Evolutionary conservation across 345 rosid genomes (phyloP).

Genomic region (Leavenworthia alabamica): DNA sequence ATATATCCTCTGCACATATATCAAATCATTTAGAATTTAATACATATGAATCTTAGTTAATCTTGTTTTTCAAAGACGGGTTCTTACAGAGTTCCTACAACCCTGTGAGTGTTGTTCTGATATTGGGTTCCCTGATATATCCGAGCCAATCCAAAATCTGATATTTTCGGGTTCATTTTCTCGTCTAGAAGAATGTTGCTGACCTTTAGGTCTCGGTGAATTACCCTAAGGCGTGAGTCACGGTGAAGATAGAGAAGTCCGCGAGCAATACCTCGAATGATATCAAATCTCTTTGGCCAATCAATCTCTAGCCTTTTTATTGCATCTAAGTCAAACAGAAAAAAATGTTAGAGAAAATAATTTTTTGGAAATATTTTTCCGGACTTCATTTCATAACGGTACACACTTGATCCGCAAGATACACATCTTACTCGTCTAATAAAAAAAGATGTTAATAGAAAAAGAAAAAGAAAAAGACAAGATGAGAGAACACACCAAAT

Average conservation of each 20-base stretch:
- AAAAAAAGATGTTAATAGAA: no score
- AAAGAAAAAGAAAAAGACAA: no score
- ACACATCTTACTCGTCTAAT: no score
- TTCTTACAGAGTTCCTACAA: constrained; percentile 27
- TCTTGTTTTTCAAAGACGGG: background rate
- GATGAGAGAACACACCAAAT: constrained; percentile 30
- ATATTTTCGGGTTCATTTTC: constrained; percentile 23
- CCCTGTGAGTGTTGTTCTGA: constrained; percentile 20
- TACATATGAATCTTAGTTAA: background rate
- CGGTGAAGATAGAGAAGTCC: constrained; percentile 22
- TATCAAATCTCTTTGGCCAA: constrained; percentile 19
- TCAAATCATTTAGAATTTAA: no score
- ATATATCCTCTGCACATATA: no score
- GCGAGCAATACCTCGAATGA: constrained; percentile 21
- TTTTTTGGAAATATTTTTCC: no score
- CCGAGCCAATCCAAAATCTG: constrained; percentile 28
- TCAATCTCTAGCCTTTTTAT: background rate
- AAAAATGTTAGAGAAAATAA: no score
- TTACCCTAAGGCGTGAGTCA: constrained; percentile 23
- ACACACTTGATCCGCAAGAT: no score
- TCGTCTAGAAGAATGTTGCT: constrained; percentile 27
- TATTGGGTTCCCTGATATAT: constrained; percentile 19
- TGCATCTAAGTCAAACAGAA: no score
- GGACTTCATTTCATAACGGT: no score
- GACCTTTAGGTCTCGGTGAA: constrained; percentile 23